These are phyloP conservation scores for Fibroporia radiculosa DNA, from an alignment of 768 basidiomycete genomes.

Conservation along the genomic window DNA sequence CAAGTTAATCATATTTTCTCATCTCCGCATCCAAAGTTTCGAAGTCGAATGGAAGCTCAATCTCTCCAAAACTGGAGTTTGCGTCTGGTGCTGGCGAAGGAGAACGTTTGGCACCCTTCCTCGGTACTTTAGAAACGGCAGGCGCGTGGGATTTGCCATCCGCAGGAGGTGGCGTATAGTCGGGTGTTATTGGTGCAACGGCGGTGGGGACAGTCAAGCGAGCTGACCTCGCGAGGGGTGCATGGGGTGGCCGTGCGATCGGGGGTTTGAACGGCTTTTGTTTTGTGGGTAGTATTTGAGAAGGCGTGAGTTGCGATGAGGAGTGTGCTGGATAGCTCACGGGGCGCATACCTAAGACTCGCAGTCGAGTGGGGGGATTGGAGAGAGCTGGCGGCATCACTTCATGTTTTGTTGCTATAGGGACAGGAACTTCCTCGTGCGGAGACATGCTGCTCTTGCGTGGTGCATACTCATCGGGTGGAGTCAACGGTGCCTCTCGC, in stretches of 20 bases:
- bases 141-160: no score
- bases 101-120: not conserved
- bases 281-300: slow-evolving; percentile 4
- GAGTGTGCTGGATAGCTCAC: not conserved
- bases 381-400: not conserved
- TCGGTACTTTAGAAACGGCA: not conserved
- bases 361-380: not conserved
- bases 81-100: not conserved
- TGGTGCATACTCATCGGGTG: not conserved
- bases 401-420: not conserved
- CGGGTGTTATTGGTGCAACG: slow-evolving; percentile 2
- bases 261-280: slow-evolving; percentile 5
- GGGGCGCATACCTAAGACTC: slow-evolving; percentile 2
- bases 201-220: not conserved
- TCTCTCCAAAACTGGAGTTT: slow-evolving; percentile 3
- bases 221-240: not conserved
- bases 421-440: not conserved
- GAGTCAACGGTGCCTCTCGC: not conserved
- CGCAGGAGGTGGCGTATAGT: not conserved
- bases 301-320: slow-evolving; percentile 3
- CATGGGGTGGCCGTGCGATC: not conserved
- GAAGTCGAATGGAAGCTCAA: not conserved
- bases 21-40: not conserved
- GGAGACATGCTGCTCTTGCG: not conserved
- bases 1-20: slow-evolving; percentile 1